These are phyloP conservation scores for Cercophora samala DNA, from an alignment of 495 filamentous ascomycete species.

Conservation along the genomic window DNA sequence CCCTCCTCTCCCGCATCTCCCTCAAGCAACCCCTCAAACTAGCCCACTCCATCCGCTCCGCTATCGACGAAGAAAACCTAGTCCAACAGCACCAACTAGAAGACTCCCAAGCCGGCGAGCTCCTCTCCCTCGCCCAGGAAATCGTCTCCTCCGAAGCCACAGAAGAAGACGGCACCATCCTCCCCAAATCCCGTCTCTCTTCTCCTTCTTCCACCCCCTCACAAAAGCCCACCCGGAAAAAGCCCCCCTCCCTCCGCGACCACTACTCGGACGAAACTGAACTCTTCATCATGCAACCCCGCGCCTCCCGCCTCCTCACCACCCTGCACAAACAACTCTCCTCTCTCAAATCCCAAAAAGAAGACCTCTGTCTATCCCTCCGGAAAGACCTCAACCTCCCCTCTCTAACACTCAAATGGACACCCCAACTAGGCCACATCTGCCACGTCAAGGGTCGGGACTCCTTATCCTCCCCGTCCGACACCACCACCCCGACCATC, in stretches of 20 bases:
- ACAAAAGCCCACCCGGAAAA: slow-evolving; percentile 39
- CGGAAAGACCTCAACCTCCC: slow-evolving; percentile 49
- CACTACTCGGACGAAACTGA: slow-evolving; percentile 56
- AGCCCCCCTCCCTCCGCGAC: slow-evolving; percentile 40
- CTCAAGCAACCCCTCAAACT: slow-evolving; percentile 66
- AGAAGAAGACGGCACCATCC: slow-evolving; percentile 36
- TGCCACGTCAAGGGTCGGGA: slow-evolving; percentile 89
- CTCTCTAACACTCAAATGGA: slow-evolving; percentile 75
- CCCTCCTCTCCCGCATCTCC: slow-evolving; percentile 59
- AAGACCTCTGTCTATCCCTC: slow-evolving; percentile 56
- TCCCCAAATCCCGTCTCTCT: slow-evolving; percentile 36
- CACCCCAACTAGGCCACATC: slow-evolving; percentile 77
- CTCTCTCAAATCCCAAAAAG: slow-evolving; percentile 55
- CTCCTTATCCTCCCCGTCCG: slow-evolving; percentile 4
- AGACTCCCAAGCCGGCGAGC: slow-evolving; percentile 64
- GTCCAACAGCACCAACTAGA: slow-evolving; percentile 72
- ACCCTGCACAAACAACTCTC: slow-evolving; percentile 64
- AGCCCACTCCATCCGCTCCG: slow-evolving; percentile 63
- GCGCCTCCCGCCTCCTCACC: slow-evolving; percentile 63
- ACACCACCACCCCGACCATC: slow-evolving; percentile 54
- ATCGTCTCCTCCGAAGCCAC: slow-evolving; percentile 59
- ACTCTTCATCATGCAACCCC: slow-evolving; percentile 81
- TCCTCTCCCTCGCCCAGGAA: slow-evolving; percentile 64
- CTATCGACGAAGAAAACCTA: slow-evolving; percentile 93
- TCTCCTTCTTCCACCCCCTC: slow-evolving; percentile 20